A percentile compares a stretch with the other conserved stretches of the same genome.
Conservation (phyloP, 1,139 yeast species). For the Geotrichum macrosporum region DNA sequence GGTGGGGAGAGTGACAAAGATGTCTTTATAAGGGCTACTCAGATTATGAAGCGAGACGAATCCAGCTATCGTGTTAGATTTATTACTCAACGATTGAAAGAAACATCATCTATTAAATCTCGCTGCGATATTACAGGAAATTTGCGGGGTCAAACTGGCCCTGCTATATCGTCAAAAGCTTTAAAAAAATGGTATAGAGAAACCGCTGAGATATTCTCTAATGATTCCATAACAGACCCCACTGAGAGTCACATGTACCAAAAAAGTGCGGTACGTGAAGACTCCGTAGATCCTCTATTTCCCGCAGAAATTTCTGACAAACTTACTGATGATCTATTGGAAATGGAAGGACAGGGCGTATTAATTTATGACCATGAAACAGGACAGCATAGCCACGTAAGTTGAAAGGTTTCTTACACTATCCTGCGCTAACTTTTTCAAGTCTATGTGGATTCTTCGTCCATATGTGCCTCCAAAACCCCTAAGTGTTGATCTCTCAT, state of each 20-base stretch:
- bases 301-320: neutral
- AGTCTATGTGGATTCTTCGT: conserved; percentile 86
- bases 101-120: neutral
- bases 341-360: conserved; percentile 94
- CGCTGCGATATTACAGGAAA: neutral
- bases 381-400: conserved; percentile 58
- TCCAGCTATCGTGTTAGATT: conserved; percentile 74
- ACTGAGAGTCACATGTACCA: too few species aligned
- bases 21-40: conserved; percentile 67
- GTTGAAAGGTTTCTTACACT: conserved; percentile 11
- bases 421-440: conserved; percentile 13
- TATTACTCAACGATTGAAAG: conserved; percentile 28
- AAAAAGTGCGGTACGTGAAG: too few species aligned
- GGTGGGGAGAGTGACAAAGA: conserved; percentile 63
- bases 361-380: conserved; percentile 63
- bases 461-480: conserved; percentile 63
- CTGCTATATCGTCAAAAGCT: too few species aligned
- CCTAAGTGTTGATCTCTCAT: conserved; percentile 62
- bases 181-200: too few species aligned
- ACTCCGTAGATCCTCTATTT: neutral
- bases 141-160: too few species aligned
- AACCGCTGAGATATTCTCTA: too few species aligned
- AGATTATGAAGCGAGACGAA: conserved; percentile 70
- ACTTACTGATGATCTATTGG: conserved; percentile 35
- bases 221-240: too few species aligned